phyloP scores from a whole-genome alignment of 2,329 filamentous ascomycete genomes.

The Aspergillus sp. region DNA sequence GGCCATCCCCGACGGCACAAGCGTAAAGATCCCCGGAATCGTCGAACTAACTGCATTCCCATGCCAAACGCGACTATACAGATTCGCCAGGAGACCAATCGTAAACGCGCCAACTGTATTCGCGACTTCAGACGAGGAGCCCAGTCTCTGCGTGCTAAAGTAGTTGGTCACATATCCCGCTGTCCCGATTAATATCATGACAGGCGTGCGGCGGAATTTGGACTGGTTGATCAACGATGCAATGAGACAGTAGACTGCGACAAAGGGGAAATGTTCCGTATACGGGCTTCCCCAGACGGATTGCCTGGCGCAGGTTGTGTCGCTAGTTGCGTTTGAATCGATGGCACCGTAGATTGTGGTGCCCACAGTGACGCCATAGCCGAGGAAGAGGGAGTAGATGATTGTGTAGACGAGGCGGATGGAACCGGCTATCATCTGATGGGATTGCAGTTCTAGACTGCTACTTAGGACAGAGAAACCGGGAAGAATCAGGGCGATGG shows the following conservation, averaged over 20 bases:
- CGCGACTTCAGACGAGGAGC: constrained; percentile 70
- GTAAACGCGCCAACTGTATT: constrained; percentile 77
- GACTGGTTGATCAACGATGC: constrained; percentile 80
- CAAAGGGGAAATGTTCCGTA: constrained; percentile 67
- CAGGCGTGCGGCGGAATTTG: constrained; percentile 74
- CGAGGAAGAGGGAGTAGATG: constrained; percentile 71
- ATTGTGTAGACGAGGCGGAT: constrained; percentile 74
- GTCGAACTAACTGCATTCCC: constrained; percentile 83
- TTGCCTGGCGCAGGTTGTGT: constrained; percentile 49
- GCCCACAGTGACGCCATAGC: constrained; percentile 71
- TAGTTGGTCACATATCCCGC: constrained; percentile 76
- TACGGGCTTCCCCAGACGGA: constrained; percentile 46
- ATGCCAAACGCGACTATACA: constrained; percentile 72
- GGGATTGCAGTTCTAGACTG: constrained; percentile 68
- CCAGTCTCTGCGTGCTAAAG: constrained; percentile 67
- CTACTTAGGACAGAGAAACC: constrained; percentile 65
- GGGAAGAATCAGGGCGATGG: constrained; percentile 71
- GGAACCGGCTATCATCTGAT: constrained; percentile 68
- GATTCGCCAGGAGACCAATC: constrained; percentile 77
- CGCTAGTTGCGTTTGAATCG: constrained; percentile 54
- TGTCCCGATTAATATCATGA: constrained; percentile 74
- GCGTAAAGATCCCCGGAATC: constrained; percentile 83
- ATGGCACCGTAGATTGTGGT: constrained; percentile 63
- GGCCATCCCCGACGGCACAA: constrained; percentile 62
- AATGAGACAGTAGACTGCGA: constrained; percentile 71